phyloP scores from a whole-genome alignment of 768 basidiomycete species.

The Lactarius quietus region DNA sequence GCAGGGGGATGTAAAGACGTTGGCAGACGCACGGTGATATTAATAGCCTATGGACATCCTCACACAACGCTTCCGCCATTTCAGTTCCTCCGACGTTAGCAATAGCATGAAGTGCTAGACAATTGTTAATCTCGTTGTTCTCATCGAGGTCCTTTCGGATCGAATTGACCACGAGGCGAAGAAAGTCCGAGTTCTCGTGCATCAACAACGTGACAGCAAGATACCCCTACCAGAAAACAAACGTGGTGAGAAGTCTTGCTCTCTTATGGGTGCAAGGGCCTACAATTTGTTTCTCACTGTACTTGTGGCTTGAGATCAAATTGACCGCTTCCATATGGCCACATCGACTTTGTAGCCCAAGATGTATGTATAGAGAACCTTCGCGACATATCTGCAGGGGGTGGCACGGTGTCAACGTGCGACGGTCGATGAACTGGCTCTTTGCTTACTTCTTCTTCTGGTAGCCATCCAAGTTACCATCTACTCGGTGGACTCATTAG shows the following conservation, averaged over 20 bases:
- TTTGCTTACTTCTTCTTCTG: constrained; percentile 85
- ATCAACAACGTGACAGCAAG: constrained; percentile 94
- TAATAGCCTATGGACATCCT: constrained; percentile 90
- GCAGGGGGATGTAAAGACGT: constrained; percentile 6
- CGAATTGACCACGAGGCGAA: constrained; percentile 95
- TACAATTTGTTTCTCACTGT: constrained; percentile 99
- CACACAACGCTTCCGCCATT: constrained; percentile 94
- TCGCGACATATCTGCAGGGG: constrained; percentile 76
- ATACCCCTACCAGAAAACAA: constrained; percentile 65
- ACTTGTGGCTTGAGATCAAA: constrained; percentile 90
- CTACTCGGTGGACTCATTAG: constrained; percentile 36
- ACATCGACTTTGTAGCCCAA: constrained; percentile 98
- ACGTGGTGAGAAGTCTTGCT: constrained; percentile 16
- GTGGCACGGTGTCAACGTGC: background rate
- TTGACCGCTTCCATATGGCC: constrained; percentile 99
- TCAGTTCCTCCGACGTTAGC: constrained; percentile 97
- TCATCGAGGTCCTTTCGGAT: constrained; percentile 96
- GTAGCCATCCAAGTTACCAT: constrained; percentile 84
- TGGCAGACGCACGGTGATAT: constrained; percentile 77
- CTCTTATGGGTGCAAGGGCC: constrained; percentile 31
- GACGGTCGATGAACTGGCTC: constrained; percentile 12
- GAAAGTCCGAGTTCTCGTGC: constrained; percentile 98
- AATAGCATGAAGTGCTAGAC: constrained; percentile 94
- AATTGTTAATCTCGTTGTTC: constrained; percentile 92
- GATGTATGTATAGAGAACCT: constrained; percentile 99